Evolutionary conservation across 768 basidiomycete genomes (phyloP).

Genomic region (Suillus subaureus): DNA sequence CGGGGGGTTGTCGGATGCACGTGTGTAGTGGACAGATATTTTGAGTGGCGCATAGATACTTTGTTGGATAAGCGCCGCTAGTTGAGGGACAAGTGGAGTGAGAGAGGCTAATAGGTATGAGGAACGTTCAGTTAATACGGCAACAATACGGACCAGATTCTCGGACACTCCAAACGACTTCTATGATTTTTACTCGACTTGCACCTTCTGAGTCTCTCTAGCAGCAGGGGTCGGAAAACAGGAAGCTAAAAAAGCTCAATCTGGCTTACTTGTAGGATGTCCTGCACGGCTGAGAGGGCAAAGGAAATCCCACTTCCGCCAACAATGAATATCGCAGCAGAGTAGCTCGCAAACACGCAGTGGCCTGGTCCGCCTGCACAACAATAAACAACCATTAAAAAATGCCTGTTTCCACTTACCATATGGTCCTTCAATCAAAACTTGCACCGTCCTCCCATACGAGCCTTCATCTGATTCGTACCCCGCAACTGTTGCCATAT

Average conservation of each 20-base stretch:
- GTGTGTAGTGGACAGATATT: constrained; percentile 61
- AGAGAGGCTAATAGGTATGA: constrained; percentile 38
- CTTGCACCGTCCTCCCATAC: constrained; percentile 32
- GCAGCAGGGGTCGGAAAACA: not conserved
- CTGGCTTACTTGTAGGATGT: constrained; percentile 48
- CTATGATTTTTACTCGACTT: constrained; percentile 58
- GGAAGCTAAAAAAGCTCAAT: not conserved
- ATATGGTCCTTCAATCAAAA: constrained; percentile 60
- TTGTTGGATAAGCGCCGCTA: constrained; percentile 46
- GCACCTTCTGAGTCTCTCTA: constrained; percentile 48
- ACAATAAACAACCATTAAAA: constrained; percentile 11
- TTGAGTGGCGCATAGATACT: constrained; percentile 44
- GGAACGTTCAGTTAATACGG: not conserved
- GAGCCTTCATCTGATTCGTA: constrained; percentile 33
- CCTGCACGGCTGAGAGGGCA: constrained; percentile 61
- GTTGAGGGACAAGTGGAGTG: constrained; percentile 48
- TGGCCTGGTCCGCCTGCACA: constrained; percentile 57
- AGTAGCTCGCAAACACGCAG: constrained; percentile 62
- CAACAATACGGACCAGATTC: constrained; percentile 45
- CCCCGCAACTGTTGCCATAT: constrained; percentile 43
- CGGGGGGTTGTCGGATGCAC: constrained; percentile 29
- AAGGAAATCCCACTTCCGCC: constrained; percentile 83
- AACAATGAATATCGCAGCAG: constrained; percentile 65
- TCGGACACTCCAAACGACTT: constrained; percentile 68
- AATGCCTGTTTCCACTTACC: constrained; percentile 31